Base-by-base conservation (phyloP, 331 rosid genomes). In the Rhamnella rubrinervis region DNA sequence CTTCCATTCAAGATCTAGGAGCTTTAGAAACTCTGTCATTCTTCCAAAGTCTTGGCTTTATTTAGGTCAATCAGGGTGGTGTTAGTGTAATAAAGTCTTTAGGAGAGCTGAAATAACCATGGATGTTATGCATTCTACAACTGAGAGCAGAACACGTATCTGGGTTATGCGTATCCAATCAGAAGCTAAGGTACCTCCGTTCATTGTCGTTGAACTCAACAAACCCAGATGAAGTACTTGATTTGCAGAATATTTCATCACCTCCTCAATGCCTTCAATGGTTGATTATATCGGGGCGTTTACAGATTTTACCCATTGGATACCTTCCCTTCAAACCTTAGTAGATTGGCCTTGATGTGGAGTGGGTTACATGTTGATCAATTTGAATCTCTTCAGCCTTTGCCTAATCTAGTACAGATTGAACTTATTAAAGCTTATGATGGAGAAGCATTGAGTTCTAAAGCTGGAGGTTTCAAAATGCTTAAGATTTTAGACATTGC, bases 31-130 rank as follows among this genome's bases (percentile, higher is more conserved):
- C 7, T 26, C 21, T 73, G 59, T n/a, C 2, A 21, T 65, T 46
- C 49, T 25, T 72, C 5, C 76, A 60, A 71, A 61, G 20, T 77
- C 67, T 70, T 11, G n/a, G 74, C 55, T 49, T 31, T 37, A 50
- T 70, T 28, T 67, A 70, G 59, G 66, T 40, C 11, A 62, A 70
- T 38, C 59, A 19, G 12, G 67, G 39, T 13, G 66, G 57, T 6
- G 20, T 23, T 35, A 38, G 15, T 28, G 15, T 71, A 38, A 50
- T 23, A 1, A 23, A 23, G 23, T 23, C 23, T 23, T 23, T 23
- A 23, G 23, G 23, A 23, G 23, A 23, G 23, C 23, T 23, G 23
- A 23, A 23, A 23, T 1, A 23, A 23, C 23, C 23, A 23, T 0
- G 23, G 23, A 23, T 1, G 23, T 23, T 23, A 23, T 23, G 23